These are phyloP conservation scores for Coprinellus aureogranulatus DNA, from an alignment of 768 basidiomycete genomes.

Conservation along the genomic window DNA sequence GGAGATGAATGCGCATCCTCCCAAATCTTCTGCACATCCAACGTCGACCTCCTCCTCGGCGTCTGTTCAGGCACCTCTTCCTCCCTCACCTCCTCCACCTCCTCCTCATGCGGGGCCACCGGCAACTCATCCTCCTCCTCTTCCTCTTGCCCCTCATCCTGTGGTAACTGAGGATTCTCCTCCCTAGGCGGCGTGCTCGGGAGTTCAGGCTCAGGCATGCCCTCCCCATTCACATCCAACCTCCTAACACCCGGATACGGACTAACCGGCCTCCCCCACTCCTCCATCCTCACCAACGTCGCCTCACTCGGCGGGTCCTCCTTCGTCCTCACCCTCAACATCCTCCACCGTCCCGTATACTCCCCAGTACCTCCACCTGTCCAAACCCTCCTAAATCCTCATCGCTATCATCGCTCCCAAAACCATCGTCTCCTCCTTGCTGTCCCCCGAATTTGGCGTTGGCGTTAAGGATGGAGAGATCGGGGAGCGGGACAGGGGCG, in stretches of 20 bases:
- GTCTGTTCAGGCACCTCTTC: not conserved
- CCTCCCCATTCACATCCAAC: conserved; percentile 15
- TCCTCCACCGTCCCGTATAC: conserved; percentile 64
- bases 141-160: not conserved
- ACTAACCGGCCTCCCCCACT: conserved; percentile 70
- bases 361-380: conserved; percentile 50
- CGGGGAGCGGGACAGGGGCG: conserved; percentile 24
- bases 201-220: conserved; percentile 9
- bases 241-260: conserved; percentile 50
- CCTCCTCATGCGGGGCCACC: not conserved
- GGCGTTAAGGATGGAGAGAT: conserved; percentile 17
- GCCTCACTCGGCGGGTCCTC: conserved; percentile 61
- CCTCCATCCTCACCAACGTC: conserved; percentile 46
- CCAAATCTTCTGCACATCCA: too few relatives aligned
- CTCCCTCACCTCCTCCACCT: not conserved
- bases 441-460: conserved; percentile 17
- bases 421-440: not conserved
- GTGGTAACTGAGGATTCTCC: not conserved
- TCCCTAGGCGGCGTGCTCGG: not conserved
- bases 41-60: conserved; percentile 21
- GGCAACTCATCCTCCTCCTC: not conserved
- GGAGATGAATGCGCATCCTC: too few relatives aligned
- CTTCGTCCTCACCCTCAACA: conserved; percentile 58
- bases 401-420: conserved; percentile 36
- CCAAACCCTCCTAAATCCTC: conserved; percentile 11